A percentile compares a stretch with the other conserved stretches of the same genome.
phyloP scores from a whole-genome alignment of 139 green algal species.

The Chlamydomonas schloesseri region DNA sequence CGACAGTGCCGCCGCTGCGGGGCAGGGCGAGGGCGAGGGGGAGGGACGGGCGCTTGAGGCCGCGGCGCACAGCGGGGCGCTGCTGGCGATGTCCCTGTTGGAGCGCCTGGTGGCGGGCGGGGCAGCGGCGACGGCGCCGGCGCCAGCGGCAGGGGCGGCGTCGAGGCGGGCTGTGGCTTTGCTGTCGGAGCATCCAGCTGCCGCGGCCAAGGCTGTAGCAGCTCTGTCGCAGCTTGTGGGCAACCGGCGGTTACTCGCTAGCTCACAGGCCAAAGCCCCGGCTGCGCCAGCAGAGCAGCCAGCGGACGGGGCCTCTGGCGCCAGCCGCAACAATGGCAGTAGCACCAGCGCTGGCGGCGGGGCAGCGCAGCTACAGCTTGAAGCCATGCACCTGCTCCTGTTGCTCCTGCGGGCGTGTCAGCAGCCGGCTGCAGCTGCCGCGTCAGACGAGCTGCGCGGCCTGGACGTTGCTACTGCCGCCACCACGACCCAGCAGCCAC shows the following conservation, averaged over 20 bases:
- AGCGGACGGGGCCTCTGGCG: not conserved
- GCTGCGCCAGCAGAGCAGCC: not conserved
- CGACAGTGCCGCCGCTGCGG: not conserved
- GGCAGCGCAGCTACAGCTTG: constrained; percentile 66
- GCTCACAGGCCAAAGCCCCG: too few relatives aligned
- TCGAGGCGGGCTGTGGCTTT: not conserved
- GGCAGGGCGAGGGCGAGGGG: not conserved
- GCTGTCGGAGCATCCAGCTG: not conserved
- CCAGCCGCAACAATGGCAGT: not conserved
- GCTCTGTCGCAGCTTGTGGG: constrained; percentile 18
- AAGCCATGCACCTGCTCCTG: constrained; percentile 73
- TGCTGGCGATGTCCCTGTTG: constrained; percentile 27
- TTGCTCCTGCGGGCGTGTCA: constrained; percentile 58
- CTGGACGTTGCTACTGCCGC: not conserved
- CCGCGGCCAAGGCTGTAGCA: not conserved
- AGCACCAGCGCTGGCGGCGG: not conserved
- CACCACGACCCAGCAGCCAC: too few relatives aligned
- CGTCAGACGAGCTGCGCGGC: not conserved
- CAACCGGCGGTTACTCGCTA: constrained; percentile 11
- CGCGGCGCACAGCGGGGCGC: not conserved
- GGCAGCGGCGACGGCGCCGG: not conserved
- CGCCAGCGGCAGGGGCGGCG: too few relatives aligned
- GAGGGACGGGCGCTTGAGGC: not conserved
- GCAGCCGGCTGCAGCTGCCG: not conserved
- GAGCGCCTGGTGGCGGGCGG: not conserved